Conservation (phyloP, 2,329 filamentous ascomycete species). For the Colletotrichum tabaci region DNA sequence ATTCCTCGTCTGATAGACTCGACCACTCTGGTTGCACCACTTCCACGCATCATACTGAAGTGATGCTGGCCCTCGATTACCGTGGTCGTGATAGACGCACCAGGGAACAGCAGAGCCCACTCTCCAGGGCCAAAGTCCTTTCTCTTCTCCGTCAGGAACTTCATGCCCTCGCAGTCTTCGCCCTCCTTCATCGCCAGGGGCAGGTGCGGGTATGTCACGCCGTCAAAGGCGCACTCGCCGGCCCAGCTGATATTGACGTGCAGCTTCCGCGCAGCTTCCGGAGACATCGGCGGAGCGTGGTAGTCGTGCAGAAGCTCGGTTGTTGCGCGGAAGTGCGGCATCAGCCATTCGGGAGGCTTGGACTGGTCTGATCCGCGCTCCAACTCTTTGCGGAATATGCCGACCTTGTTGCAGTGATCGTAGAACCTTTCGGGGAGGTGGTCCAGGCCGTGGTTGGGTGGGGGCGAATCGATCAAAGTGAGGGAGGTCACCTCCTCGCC, state of each 20-base stretch:
- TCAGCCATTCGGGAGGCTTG: constrained; percentile 79
- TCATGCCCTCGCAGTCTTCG: constrained; percentile 58
- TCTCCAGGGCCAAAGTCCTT: constrained; percentile 79
- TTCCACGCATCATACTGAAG: constrained; percentile 83
- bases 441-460: constrained; percentile 74
- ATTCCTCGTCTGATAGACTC: background rate
- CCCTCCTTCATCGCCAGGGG: constrained; percentile 71
- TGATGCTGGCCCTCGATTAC: constrained; percentile 79
- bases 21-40: constrained; percentile 45
- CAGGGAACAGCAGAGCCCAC: constrained; percentile 76
- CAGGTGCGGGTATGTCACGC: constrained; percentile 75
- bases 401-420: constrained; percentile 80
- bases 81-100: constrained; percentile 72
- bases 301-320: constrained; percentile 79
- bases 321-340: constrained; percentile 80
- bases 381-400: constrained; percentile 73
- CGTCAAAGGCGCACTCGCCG: constrained; percentile 79
- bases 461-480: constrained; percentile 76
- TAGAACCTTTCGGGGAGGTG: constrained; percentile 75
- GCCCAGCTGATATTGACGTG: constrained; percentile 79
- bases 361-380: constrained; percentile 58
- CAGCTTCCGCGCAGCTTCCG: constrained; percentile 70
- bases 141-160: constrained; percentile 80
- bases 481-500: constrained; percentile 72
- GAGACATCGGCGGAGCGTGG: constrained; percentile 67